Conservation (phyloP, 192 early-diverging fungal genomes). For the Coemansia brasiliensis region DNA sequence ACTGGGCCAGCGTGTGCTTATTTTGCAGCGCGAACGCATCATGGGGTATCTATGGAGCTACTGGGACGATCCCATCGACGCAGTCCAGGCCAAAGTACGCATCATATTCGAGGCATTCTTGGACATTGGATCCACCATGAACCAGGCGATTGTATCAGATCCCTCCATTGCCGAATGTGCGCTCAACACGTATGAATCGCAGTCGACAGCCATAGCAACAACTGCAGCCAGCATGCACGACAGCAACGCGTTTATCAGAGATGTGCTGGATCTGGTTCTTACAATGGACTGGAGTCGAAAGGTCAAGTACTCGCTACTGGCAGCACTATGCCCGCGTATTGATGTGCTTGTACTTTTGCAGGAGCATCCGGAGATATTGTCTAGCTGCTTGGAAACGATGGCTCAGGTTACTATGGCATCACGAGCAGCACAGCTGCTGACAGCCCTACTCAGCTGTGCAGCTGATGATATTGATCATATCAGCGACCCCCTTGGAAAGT, state of each 20-base stretch:
- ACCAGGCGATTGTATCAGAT: constrained; percentile 13
- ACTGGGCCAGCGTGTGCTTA: constrained; percentile 45
- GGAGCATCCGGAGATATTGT: constrained; percentile 64
- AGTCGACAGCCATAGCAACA: neutral
- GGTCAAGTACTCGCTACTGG: constrained; percentile 80
- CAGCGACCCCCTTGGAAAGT: neutral
- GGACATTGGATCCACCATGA: constrained; percentile 59
- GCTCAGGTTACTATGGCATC: constrained; percentile 58
- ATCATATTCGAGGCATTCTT: constrained; percentile 72
- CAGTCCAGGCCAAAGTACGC: constrained; percentile 71
- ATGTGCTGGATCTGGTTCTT: constrained; percentile 67
- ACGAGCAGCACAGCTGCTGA: constrained; percentile 50
- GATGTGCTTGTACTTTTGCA: constrained; percentile 56
- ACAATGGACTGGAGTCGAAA: constrained; percentile 78
- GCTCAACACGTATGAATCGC: neutral
- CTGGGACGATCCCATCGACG: constrained; percentile 87
- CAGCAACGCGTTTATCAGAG: constrained; percentile 53
- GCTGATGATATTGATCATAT: constrained; percentile 5
- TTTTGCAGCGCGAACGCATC: constrained; percentile 57
- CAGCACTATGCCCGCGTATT: constrained; percentile 54
- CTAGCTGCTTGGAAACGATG: constrained; percentile 62
- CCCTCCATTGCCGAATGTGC: constrained; percentile 5
- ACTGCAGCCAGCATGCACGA: constrained; percentile 1
- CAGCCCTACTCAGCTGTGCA: constrained; percentile 39
- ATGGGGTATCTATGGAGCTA: constrained; percentile 75